Percentiles rank a stretch among this genome's conserved stretches.
These are phyloP conservation scores for Aspergillus fijiensis DNA, from an alignment of 2,329 filamentous ascomycete genomes.

Conservation along the genomic window DNA sequence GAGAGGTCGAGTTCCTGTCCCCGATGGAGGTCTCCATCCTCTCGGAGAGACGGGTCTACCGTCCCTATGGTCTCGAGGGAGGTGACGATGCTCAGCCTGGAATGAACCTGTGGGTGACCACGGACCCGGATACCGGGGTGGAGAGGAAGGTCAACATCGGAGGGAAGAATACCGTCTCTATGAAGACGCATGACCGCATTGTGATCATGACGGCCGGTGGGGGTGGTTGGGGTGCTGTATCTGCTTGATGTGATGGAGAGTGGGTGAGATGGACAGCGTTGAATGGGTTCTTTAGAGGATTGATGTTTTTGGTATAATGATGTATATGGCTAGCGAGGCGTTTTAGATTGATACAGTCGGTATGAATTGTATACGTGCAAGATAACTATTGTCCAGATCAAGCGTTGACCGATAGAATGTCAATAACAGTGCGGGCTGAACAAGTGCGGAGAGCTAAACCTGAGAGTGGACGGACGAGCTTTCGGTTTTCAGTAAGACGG, in stretches of 20 bases:
- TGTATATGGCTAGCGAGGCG: too few species aligned
- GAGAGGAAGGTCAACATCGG: constrained; percentile 59
- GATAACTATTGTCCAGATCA: too few species aligned
- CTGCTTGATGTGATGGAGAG: neutral
- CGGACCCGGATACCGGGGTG: constrained; percentile 58
- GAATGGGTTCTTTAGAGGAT: too few species aligned
- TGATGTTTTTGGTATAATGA: too few species aligned
- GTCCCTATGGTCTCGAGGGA: constrained; percentile 79
- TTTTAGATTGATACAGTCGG: too few species aligned
- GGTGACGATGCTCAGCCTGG: constrained; percentile 77
- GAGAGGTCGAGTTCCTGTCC: constrained; percentile 82
- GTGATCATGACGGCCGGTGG: constrained; percentile 60
- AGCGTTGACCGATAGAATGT: too few species aligned
- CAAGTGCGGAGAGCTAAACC: too few species aligned
- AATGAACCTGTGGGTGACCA: constrained; percentile 82
- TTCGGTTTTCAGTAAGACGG: too few species aligned
- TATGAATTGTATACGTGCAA: too few species aligned
- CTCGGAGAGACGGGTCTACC: constrained; percentile 71
- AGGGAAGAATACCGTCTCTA: constrained; percentile 62
- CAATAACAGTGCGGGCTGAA: too few species aligned
- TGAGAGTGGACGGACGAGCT: too few species aligned
- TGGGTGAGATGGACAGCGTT: too few species aligned
- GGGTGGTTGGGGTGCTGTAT: constrained; percentile 41
- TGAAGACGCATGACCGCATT: constrained; percentile 60
- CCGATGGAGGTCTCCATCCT: constrained; percentile 79